Evolutionary conservation across 495 filamentous ascomycete species (phyloP), one percentile per base, ranked within the genome.

Genomic region (Xylaria castorea): DNA sequence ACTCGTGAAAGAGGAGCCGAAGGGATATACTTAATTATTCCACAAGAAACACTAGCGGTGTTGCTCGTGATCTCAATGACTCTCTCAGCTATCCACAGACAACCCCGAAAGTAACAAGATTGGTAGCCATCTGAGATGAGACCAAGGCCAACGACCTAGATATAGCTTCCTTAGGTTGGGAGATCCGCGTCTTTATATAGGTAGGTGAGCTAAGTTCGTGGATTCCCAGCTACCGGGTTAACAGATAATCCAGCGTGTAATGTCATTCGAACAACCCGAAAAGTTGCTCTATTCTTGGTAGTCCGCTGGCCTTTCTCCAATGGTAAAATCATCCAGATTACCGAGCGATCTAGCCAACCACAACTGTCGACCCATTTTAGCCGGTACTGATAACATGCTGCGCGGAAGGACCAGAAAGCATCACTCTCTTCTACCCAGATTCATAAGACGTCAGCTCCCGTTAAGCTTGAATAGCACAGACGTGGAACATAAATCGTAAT

Each of bases 281-380:
- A n/a, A 22, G 18, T 22, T 38, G 6, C 3, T 34, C 25, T 44
- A 50, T 38, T 51, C 64, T 25, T 14, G 46, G 64, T 22, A n/a
- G 34, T 14, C 36, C 58, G 12, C 18, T 51, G 25, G 48, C 46
- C 50, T 53, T 71, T 58, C 57, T 58, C 69, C 69, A 46, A 65
- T 71, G 22, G 30, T 44, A 46, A 48, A 46, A 48, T 70, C 42
- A 40, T 61, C 55, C 66, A 14, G 57, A 62, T 34, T 69, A 30
- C 55, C 67, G 42, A 61, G 67, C 40, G 66, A 46, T 69, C 50
- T 36, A 46, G 66, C 50, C 53, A 58, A 58, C 12, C 53, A 14
- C 12, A 69, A 60, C 27, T 66, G 27, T 50, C 44, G 46, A 46
- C 18, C 64, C 46, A 18, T 66, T 66, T 50, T 66, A 66, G 64